Evolutionary conservation across 148 eudicot genomes (phyloP), one percentile per base, ranked within the genome.

Genomic region (Linanthus parryae): DNA sequence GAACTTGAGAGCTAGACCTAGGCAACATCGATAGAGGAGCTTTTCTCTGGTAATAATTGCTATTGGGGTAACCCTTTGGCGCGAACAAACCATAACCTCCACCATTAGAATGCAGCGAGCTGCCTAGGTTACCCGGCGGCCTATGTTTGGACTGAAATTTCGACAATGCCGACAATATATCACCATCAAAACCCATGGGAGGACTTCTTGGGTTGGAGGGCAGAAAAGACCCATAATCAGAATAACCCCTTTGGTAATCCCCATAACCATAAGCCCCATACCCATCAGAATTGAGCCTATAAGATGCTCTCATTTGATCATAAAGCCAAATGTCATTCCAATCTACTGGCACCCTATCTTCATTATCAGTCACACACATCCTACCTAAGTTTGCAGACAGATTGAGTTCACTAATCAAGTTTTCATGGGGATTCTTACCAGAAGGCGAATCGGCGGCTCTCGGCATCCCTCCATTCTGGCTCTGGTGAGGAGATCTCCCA

Each of bases 311-410:
- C 11, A 31, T 45, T 21, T 24, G 50, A 25, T 47, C 21, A 42
- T 16, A 38, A 38, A 1, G 0, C 25, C 17, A 35, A 36, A 44
- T 6, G 17, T 48, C 48, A 36, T 68, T 62, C 5, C n/a, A 31
- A 56, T 52, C 54, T 8, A 24, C 45, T 5, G 43, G 33, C 2
- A 54, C 36, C 28, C 31, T 43, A 35, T 52, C 65, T 28, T 20
- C 34, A 27, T 58, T 48, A 59, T 60, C 56, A 52, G 26, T 27
- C 49, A 68, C 46, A 61, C 36, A 50, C 63, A 73, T 48, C 33
- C 43, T 64, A 52, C 62, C 47, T 23, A 73, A 38, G 49, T 47
- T 48, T 25, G 44, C 48, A n/a, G 60, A 30, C 40, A 73, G 50
- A 49, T 28, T 29, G 11, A 53, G 34, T 27, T 63, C 63, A 55